phyloP scores from a whole-genome alignment of 352 stramenopile genomes.

The Phytopythium helicoides region DNA sequence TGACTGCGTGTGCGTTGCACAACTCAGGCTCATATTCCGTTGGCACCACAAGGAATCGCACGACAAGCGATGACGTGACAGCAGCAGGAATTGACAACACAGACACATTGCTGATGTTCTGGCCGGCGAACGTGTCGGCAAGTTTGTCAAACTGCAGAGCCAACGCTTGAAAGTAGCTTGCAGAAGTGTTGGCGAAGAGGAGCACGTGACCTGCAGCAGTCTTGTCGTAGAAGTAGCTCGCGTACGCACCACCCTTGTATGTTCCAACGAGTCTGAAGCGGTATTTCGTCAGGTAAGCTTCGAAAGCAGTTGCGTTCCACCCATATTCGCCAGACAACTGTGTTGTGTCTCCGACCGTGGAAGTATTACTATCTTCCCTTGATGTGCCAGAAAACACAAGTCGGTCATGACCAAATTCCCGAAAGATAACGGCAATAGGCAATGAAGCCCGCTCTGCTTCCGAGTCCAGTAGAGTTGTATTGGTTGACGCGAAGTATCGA shows the following conservation, averaged over 20 bases:
- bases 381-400: constrained; percentile 9
- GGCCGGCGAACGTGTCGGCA: constrained; percentile 11
- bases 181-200: constrained; percentile 25
- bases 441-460: constrained; percentile 7
- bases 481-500: constrained; percentile 20
- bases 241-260: constrained; percentile 14
- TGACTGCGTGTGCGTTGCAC: constrained; percentile 25
- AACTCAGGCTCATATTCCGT: constrained; percentile 16
- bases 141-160: constrained; percentile 9
- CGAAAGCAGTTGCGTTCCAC: constrained; percentile 25
- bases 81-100: background rate
- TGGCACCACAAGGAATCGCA: constrained; percentile 32
- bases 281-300: constrained; percentile 25
- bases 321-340: background rate
- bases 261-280: constrained; percentile 33
- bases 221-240: constrained; percentile 29
- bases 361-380: background rate
- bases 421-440: constrained; percentile 26
- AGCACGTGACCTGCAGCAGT: constrained; percentile 27
- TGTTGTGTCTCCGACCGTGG: background rate
- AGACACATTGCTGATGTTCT: background rate
- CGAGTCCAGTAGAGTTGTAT: constrained; percentile 16
- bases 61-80: background rate
- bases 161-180: constrained; percentile 14
- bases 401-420: constrained; percentile 23